A percentile compares a stretch with the other conserved stretches of the same genome.
These are phyloP conservation scores for Pisolithus sp. DNA, from an alignment of 768 basidiomycete genomes.

Conservation along the genomic window DNA sequence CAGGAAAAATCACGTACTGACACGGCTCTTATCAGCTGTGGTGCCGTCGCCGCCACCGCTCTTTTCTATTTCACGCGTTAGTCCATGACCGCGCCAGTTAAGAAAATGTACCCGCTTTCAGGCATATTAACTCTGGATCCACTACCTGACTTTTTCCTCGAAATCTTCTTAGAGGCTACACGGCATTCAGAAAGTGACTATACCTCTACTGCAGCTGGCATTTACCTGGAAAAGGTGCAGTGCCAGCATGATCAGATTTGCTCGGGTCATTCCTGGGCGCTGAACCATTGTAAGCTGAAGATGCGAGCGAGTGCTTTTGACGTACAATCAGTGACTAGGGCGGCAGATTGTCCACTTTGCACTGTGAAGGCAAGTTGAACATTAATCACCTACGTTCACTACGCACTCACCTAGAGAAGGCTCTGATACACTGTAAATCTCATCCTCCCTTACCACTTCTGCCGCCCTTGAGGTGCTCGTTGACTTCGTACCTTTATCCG, in stretches of 20 bases:
- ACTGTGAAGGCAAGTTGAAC: background rate
- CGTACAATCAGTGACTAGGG: background rate
- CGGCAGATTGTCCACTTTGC: background rate
- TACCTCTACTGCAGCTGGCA: background rate
- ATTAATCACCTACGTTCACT: background rate
- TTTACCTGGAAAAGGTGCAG: background rate
- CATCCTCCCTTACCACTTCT: slow-evolving; percentile 8
- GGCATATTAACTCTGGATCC: background rate
- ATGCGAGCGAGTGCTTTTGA: background rate
- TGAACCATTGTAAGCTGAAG: background rate
- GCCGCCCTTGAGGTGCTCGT: slow-evolving; percentile 1
- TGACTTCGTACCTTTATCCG: background rate
- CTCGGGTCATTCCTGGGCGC: background rate
- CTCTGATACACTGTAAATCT: background rate
- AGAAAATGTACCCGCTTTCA: background rate
- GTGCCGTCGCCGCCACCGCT: background rate
- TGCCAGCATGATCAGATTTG: background rate
- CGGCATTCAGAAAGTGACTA: background rate
- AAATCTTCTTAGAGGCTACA: background rate
- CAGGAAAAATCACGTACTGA: slow-evolving; percentile 10
- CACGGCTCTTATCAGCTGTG: slow-evolving; percentile 1
- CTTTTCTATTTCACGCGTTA: slow-evolving; percentile 9
- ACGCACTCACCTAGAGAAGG: slow-evolving; percentile 10
- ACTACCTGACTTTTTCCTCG: background rate
- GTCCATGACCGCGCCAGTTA: background rate